Evolutionary conservation across 129 eudicot species (phyloP), one percentile per base, ranked within the genome.

Genomic region (Flaveria robusta): DNA sequence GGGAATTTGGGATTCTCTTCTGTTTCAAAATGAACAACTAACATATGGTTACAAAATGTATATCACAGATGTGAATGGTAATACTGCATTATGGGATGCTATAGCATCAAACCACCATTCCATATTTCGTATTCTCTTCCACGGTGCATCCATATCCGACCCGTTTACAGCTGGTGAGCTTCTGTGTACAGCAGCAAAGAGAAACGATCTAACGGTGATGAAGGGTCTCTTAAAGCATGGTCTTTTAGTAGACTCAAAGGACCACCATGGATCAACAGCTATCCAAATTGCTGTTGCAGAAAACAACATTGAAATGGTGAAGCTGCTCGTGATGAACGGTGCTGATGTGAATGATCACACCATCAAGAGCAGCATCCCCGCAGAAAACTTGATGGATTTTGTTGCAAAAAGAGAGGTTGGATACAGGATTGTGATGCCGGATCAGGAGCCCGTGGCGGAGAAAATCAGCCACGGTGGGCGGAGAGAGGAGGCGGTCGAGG

Each of bases 81-180:
- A 92, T 79, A 90, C 96, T 31, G 96, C 98, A 64, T 39, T 92
- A 79, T 90, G 98, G 98, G 98, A 88, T 65, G 94, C 98, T 11
- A 86, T 92, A 74, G 76, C 90, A 64, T 71, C 89, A 80, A 88
- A 90, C 74, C 87, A 92, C 81, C 92, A 92, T 67, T 81, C 92
- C 4, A 88, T 86, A 71, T 92, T 92, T 70, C 84, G 85, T 42
- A 82, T 90, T 16, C 80, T 92, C 9, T 90, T 86, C 90, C 91
- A 92, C 39, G 90, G 90, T 85, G 96, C 98, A 60, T 86, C 88
- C 77, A 86, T 92, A 18, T 85, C 98, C 2, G 94, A 92, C 77
- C 96, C 96, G 19, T 82, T 78, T 67, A 82, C 90, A 18, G 86
- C 96, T 9, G 98, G 98, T 2, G 96, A 92, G 81, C 92, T 92